Base-by-base conservation (phyloP, 208 protist species). In the Cochliopodium minus region DNA sequence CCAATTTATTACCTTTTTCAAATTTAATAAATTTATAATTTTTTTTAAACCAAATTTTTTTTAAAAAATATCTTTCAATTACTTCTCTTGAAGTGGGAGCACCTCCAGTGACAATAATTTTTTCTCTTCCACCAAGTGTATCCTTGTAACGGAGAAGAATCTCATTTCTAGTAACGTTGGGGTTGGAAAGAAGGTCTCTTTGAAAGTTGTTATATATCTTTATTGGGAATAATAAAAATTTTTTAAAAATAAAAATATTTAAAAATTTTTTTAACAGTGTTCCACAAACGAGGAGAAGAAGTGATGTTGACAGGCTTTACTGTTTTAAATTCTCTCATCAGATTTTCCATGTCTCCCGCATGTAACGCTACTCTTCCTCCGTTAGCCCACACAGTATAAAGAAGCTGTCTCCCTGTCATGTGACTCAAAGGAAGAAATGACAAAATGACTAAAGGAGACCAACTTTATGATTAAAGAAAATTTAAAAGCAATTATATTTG, bases 51-150 rank as follows among this genome's bases (percentile, higher is more conserved):
- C n/a, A n/a, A n/a, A n/a, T n/a, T n/a, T n/a, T n/a, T n/a, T n/a
- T n/a, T n/a, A n/a, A n/a, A n/a, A n/a, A n/a, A n/a, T n/a, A n/a
- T n/a, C n/a, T n/a, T 53, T 81, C 69, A 36, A 78, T 72, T 32
- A 54, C 49, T 54, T 22, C 0, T 28, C 1, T 0, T 4, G n/a
- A n/a, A 29, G 32, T 26, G 4, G 17, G 13, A 15, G 49, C 49
- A 15, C 49, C 49, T 25, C 49, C 49, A 40, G 25, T 54, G n/a
- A 54, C 28, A 6, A 54, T 54, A n/a, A 22, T 29, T 29, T 35
- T 7, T 29, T 40, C 1, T 23, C 49, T 0, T 17, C 23, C 49
- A 29, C 49, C 49, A 10, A 54, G 13, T 7, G 10, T 47, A 13
- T 47, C 29, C 20, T n/a, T 47, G 15, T 29, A 47, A 47, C 29